These are phyloP conservation scores for Scutellaria galericulata DNA, from an alignment of 257 asterid species.

Conservation along the genomic window DNA sequence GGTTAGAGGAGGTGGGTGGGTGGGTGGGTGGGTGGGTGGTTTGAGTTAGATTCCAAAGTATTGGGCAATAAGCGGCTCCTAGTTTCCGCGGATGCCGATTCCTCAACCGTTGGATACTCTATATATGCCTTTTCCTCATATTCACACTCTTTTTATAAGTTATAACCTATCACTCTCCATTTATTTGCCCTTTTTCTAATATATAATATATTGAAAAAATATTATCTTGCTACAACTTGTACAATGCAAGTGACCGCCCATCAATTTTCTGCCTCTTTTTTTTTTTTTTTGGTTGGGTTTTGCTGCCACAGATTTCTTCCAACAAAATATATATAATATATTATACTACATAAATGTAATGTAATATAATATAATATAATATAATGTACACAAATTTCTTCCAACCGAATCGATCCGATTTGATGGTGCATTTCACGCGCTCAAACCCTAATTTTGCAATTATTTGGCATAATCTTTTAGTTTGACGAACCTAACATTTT, in stretches of 20 bases:
- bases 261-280: neutral
- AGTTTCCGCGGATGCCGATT: constrained; percentile 56
- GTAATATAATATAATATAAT: too few relatives aligned
- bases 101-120: constrained; percentile 50
- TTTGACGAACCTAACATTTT: too few relatives aligned
- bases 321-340: too few relatives aligned
- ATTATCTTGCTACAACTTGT: neutral
- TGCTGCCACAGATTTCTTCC: neutral
- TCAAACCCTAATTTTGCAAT: too few relatives aligned
- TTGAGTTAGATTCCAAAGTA: constrained; percentile 50
- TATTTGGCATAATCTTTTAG: too few relatives aligned
- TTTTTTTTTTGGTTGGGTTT: too few relatives aligned
- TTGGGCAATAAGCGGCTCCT: constrained; percentile 63
- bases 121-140: neutral
- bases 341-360: too few relatives aligned
- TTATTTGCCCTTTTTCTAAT: neutral
- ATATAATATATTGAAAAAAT: neutral
- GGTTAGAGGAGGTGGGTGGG: constrained; percentile 15
- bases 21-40: constrained; percentile 26
- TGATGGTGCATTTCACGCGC: too few relatives aligned
- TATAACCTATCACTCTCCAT: constrained; percentile 42
- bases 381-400: too few relatives aligned
- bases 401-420: too few relatives aligned
- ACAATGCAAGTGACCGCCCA: neutral
- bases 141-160: constrained; percentile 36